These are phyloP conservation scores for Haplosporangium sp. DNA, from an alignment of 371 early-diverging fungal genomes.

Conservation along the genomic window DNA sequence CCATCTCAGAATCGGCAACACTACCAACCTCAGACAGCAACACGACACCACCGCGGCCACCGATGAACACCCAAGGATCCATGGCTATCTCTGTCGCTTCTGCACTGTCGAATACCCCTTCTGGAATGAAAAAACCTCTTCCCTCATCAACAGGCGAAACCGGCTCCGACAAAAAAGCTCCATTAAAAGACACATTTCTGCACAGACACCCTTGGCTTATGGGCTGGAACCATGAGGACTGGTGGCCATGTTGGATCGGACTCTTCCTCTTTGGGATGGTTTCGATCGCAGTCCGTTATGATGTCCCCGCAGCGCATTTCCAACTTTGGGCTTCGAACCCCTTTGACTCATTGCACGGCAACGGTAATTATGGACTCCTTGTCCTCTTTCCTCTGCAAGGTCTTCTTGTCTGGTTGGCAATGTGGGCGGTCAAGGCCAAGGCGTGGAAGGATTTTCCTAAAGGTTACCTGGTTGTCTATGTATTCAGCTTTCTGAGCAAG, in stretches of 20 bases:
- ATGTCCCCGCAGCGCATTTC: slow-evolving; percentile 63
- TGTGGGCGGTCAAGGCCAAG: slow-evolving; percentile 58
- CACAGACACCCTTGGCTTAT: slow-evolving; percentile 57
- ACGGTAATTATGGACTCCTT: slow-evolving; percentile 59
- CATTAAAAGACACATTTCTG: slow-evolving; percentile 9
- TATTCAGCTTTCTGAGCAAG: slow-evolving; percentile 64
- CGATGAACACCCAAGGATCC: slow-evolving; percentile 7
- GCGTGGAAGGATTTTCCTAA: slow-evolving; percentile 59
- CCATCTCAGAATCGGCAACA: slow-evolving; percentile 1
- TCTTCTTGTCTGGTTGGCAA: slow-evolving; percentile 59
- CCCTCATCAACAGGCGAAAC: neutral
- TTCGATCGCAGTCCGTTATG: slow-evolving; percentile 59
- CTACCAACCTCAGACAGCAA: neutral
- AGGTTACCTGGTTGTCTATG: slow-evolving; percentile 63
- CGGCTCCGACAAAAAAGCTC: neutral
- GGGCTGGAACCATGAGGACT: slow-evolving; percentile 75
- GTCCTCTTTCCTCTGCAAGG: slow-evolving; percentile 67
- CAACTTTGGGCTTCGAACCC: slow-evolving; percentile 63
- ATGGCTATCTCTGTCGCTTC: slow-evolving; percentile 26
- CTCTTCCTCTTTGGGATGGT: slow-evolving; percentile 68
- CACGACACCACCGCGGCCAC: slow-evolving; percentile 1
- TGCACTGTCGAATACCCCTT: neutral
- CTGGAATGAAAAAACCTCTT: slow-evolving; percentile 5
- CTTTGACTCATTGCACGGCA: slow-evolving; percentile 60
- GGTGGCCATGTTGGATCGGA: slow-evolving; percentile 76